Base-by-base conservation (phyloP, 139 green algal genomes). In the Mychonastes homosphaera region DNA sequence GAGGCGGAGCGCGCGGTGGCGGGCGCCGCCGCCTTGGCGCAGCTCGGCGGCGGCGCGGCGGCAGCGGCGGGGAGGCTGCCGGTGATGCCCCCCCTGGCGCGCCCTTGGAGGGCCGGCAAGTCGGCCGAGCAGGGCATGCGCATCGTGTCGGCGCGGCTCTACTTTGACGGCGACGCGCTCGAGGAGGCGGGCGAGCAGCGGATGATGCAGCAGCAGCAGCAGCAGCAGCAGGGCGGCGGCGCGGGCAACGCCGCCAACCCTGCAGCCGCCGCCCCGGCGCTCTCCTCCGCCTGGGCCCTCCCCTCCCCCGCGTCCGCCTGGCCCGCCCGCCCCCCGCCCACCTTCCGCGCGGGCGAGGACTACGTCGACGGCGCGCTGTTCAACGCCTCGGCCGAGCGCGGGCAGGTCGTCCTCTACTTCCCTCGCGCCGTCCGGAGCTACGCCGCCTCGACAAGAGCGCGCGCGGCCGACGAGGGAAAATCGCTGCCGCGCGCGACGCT, bases 341-440 rank as follows among this genome's bases (percentile, higher is more conserved):
- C n/a, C n/a, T n/a, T n/a, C n/a, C n/a, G n/a, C n/a, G n/a, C n/a
- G n/a, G n/a, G n/a, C n/a, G n/a, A n/a, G n/a, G n/a, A n/a, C n/a
- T n/a, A n/a, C n/a, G n/a, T n/a, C n/a, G n/a, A n/a, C n/a, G n/a
- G 38, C 13, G 35, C 57, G 18, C 6, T 36, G 16, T 23, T 6
- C 21, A 39, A 28, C 36, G 30, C 6, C 18, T 23, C 27, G 19
- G n/a, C n/a, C n/a, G 26, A 53, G 7, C 29, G 32, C 16, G 35
- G 57, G 39, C 64, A 63, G 33, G 8, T 72, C 5, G 21, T 67
- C 2, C 43, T 77, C 26, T 39, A 52, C 28, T 77, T 70, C 12
- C 13, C 38, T 2, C 29, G 30, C 9, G 61, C 61, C 13, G 16
- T 67, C 53, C 38, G 24, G 46, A 62, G 29, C n/a, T 23, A 48